Conservation (phyloP, 768 basidiomycete species). For the Naganishia antarctica region DNA sequence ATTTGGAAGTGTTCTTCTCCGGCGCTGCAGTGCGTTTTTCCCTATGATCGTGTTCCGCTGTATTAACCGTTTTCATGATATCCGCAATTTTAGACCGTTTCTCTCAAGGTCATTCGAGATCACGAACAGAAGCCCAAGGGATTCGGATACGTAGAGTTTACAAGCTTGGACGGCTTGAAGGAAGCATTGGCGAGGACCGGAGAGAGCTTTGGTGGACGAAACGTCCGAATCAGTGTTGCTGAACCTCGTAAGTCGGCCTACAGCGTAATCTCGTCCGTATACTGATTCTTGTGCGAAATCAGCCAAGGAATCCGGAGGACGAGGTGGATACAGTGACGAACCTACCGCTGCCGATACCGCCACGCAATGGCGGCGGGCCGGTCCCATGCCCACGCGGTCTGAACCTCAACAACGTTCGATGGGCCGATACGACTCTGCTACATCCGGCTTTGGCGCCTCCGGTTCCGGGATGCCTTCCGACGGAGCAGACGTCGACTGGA, state of each 20-base stretch:
- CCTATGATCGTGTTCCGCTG: neutral
- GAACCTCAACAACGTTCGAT: constrained; percentile 53
- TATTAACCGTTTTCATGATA: neutral
- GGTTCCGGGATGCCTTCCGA: constrained; percentile 9
- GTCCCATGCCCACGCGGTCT: constrained; percentile 61
- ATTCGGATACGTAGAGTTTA: constrained; percentile 95
- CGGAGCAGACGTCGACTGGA: constrained; percentile 48
- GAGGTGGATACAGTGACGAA: constrained; percentile 51
- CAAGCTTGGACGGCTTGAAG: constrained; percentile 77
- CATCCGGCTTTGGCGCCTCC: constrained; percentile 29
- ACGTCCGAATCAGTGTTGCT: constrained; percentile 85
- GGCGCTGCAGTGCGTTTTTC: constrained; percentile 29
- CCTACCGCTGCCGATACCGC: constrained; percentile 74
- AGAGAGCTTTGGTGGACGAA: constrained; percentile 68
- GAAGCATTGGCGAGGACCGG: constrained; percentile 70
- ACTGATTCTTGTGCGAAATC: constrained; percentile 19
- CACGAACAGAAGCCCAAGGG: constrained; percentile 93
- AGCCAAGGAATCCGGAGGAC: constrained; percentile 66
- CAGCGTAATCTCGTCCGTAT: constrained; percentile 16
- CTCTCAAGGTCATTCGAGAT: constrained; percentile 87
- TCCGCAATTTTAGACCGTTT: constrained; percentile 59
- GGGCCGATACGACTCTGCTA: constrained; percentile 43
- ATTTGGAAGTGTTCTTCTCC: constrained; percentile 74
- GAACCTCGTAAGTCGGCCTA: constrained; percentile 79
- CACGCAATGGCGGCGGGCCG: constrained; percentile 78